Evolutionary conservation across 441 rosid species (phyloP), one percentile per base, ranked within the genome.

Genomic region (Adansonia rubrostipa): DNA sequence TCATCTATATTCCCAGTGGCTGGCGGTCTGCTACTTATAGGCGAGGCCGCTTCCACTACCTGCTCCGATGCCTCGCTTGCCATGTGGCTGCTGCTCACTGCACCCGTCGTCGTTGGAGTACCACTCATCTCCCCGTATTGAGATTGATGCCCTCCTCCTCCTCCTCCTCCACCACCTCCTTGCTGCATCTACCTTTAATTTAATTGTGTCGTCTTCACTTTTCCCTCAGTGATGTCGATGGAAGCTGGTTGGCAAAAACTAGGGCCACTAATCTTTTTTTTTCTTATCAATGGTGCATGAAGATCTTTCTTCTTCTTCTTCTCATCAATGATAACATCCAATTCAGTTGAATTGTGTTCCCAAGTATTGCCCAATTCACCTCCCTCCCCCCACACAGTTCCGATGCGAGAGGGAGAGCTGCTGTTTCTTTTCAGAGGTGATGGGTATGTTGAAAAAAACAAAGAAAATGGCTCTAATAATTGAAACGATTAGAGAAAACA

Each of bases 1-100:
- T 93, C 91, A 57, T 90, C 93, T 58, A 89, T 80, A 85, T 84
- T 86, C 5, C 78, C 76, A 24, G 75, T 44, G 8, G 95, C 96
- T 0, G 95, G 97, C 20, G 95, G 97, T 78, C 95, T 83, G 82
- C 96, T 92, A 84, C 95, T 92, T 74, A 93, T 93, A 42, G 98
- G 98, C 5, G 98, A 92, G 44, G 98, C 96, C 71, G 88, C 92
- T 77, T 93, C 96, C 48, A 62, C 66, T 28, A 86, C 72, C 84
- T 80, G 87, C 64, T 65, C 80, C 11, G 74, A 71, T 42, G 74
- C 76, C n/a, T 72, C 78, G 44, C 47, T 51, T 28, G 56, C 78
- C 40, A 50, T 68, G 63, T 7, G 79, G 64, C 22, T 45, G 3
- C 44, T 7, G 42, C 36, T 47, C 57, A 71, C 76, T 67, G 76